phyloP scores from a whole-genome alignment of 257 asterid species.

The Fraxinus anomala region DNA sequence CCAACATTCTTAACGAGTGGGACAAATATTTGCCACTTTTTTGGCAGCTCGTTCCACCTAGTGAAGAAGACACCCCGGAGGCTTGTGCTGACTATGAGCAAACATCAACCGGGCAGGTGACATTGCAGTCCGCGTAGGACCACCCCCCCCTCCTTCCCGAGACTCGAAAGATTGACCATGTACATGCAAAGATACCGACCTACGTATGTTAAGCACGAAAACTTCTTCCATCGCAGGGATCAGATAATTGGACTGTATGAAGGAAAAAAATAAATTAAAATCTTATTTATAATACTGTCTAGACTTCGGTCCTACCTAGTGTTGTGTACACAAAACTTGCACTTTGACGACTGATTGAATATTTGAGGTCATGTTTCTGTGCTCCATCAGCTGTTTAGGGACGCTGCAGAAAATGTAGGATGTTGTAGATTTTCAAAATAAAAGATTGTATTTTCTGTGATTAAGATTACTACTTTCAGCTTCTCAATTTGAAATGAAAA shows the following conservation, averaged over 20 bases:
- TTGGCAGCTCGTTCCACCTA: conserved; percentile 97
- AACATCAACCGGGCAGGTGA: conserved; percentile 58
- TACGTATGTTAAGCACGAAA: neutral
- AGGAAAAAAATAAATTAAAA: neutral
- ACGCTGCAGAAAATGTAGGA: conserved; percentile 20
- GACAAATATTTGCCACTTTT: conserved; percentile 81
- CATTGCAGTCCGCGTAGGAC: conserved; percentile 60
- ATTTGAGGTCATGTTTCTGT: neutral
- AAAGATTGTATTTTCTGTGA: neutral
- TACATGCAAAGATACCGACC: neutral
- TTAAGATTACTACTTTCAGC: neutral
- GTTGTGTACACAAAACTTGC: neutral
- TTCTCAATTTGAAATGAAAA: neutral
- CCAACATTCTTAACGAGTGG: conserved; percentile 75
- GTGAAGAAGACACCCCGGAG: conserved; percentile 98
- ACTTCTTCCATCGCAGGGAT: neutral
- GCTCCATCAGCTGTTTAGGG: conserved; percentile 38
- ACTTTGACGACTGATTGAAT: neutral
- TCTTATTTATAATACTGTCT: neutral
- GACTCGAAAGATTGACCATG: neutral
- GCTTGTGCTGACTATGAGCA: conserved; percentile 74
- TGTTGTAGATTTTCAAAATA: neutral
- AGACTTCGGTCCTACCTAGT: neutral
- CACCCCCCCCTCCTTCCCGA: neutral
- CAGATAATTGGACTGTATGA: neutral